Base-by-base conservation (phyloP, 257 asterid genomes). In the Penstemon davidsonii region DNA sequence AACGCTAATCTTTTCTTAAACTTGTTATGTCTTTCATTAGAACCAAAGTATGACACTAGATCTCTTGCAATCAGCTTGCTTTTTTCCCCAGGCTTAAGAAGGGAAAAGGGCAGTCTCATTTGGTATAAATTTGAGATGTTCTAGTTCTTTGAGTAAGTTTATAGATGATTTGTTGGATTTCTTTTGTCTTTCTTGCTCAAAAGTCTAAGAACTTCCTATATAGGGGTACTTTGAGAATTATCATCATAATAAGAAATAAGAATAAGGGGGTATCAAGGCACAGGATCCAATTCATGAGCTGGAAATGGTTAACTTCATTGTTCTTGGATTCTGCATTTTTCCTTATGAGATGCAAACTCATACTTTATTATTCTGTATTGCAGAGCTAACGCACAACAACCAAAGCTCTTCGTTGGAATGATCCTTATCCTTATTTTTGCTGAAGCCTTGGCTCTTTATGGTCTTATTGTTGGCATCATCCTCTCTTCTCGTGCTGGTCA, bases 401-500 rank as follows among this genome's bases (percentile, higher is more conserved):
- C 88, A 47, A 88, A 88, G 89, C 96, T 86, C 70, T 88, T 88
- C 19, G 96, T 88, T 8, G 91, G 96, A 57, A 88, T 88, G 96
- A 88, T 88, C 73, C 93, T 88, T 52, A 88, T 88, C 72, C 95
- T 88, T 73, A 86, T 88, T 74, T 88, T 88, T 68, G 92, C 95
- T 47, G 90, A 88, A 76, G 90, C 96, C 40, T 60, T 88, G 80
- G 92, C 96, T 49, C 92, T 88, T 8, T 86, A 86, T 12, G 93
- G 96, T 45, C 93, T 86, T 67, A 88, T 88, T 75, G 93, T 88
- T 15, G 96, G 96, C n/a, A 88, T 88, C 81, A 88, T 88, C 78
- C 96, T 88, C 55, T 88, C 96, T 68, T 88, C 96, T 38, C 96
- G 93, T 15, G 96, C 93, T 78, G 91, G 96, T 60, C 96, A 88